Evolutionary conservation across 208 protist species (phyloP), one percentile per base, ranked within the genome.

Genomic region (Leptomonas seymouri): DNA sequence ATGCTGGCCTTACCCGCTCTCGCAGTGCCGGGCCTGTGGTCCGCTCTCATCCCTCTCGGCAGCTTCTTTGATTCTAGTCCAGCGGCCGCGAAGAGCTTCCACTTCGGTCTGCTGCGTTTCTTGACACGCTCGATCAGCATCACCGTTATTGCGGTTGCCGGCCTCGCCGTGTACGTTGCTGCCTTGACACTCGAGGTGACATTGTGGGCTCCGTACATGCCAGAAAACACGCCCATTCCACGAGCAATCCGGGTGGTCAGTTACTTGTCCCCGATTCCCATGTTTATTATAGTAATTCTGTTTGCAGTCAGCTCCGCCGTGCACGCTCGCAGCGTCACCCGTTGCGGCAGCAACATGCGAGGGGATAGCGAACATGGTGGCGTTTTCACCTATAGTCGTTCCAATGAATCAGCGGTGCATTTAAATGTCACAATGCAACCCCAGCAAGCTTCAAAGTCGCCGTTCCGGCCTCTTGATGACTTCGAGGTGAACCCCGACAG

Each of bases 1-100:
- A 71, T 82, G 23, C 67, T 80, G 49, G 72, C 77, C 5, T 55
- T 78, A 12, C 85, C 79, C 20, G 71, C 68, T 20, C 75, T 91
- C 53, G 36, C 51, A 20, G 62, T 69, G 27, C 85, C 85, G 18
- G 57, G 71, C 30, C 51, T 86, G 0, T 82, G 70, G 64, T 46
- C 63, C 18, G 63, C 71, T 16, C 67, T 88, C 42, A 6, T 59
- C n/a, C 57, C 55, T 0, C 45, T 80, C 7, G 48, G 45, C 16
- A 57, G 57, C 1, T 71, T 58, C 25, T 76, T 78, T 31, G 23
- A 66, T 20, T 16, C 34, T 15, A 56, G 51, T 53, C 27, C 57
- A 12, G n/a, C 44, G 21, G 50, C 54, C 7, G 27, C 30, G 21
- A 21, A 46, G 0, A 39, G 4, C 34, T 53, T 76, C 31, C 68